Base-by-base conservation (phyloP, 1,284 basidiomycete species). In the Macrocystidia cucumis region DNA sequence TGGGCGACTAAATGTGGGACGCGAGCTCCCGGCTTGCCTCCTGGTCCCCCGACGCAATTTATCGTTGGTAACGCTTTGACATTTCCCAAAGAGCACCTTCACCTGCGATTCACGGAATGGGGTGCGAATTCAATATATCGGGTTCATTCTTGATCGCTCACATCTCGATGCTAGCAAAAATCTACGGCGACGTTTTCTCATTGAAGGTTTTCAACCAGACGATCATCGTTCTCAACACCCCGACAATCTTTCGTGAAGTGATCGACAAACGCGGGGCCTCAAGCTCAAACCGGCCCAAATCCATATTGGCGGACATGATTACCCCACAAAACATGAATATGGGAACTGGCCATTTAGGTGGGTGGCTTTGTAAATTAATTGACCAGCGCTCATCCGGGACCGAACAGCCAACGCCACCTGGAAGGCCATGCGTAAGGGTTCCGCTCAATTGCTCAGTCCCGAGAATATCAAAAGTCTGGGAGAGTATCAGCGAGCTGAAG, bases 31-130 rank as follows among this genome's bases (percentile, higher is more conserved):
- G 29, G 39, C 26, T 37, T 56, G 6, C 54, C 54, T 13, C 54
- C 54, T 26, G 57, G 57, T 7, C 57, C 57, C 8, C 52, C 53
- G 0, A 57, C 56, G 2, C 27, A 43, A n/a, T 52, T 51, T 1
- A 21, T 60, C 22, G 38, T 59, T 3, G 57, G 57, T 1, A 60
- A 60, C 33, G 12, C 52, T 2, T 44, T 44, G 11, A 31, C 46
- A 4, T 51, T 57, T 29, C 56, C 58, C 1, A 42, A 21, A n/a
- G 31, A 35, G 14, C 35, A 40, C 13, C 31, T 44, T 5, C 44
- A 53, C 31, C 19, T 49, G 27, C 29, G 44, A 17, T 40, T 37
- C 30, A 21, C 22, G 5, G 19, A 34, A 8, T 31, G 31, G 38
- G 28, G 25, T 40, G 17, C 9, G 33, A 22, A 12, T 25, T 16